Base-by-base conservation (phyloP, 257 asterid species). In the Hygrophila difformis region DNA sequence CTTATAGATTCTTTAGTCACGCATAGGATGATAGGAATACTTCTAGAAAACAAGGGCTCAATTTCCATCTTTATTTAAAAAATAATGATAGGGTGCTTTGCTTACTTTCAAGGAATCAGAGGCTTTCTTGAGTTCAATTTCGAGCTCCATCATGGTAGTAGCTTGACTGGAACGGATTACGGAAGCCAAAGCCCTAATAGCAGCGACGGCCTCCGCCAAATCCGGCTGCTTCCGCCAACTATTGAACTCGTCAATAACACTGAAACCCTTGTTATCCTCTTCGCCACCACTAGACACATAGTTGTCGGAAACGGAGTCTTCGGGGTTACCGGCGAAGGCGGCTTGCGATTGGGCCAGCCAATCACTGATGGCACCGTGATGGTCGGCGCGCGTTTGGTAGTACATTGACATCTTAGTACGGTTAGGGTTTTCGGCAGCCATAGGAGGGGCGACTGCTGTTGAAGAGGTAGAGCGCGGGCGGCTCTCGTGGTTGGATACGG, bases 121-220 rank as follows among this genome's bases (percentile, higher is more conserved):
- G 6, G 94, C 94, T 36, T 76, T 85, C 38, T 77, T 88, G 2
- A 89, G 93, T 81, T 82, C 97, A 65, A 79, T 75, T 55, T 89
- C 94, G 15, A 85, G 93, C 67, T 82, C 96, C 96, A 89, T 89
- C 91, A 79, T 79, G 1, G 97, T 89, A 1, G 81, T 77, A 38
- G 97, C 97, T 36, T 79, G 78, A 51, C 85, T 85, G 2, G 91
- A 77, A 9, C 93, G 69, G 60, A 89, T 85, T 36, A 79, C 87
- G 36, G 93, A 89, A 12, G 96, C 96, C 77, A 89, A 70, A 54
- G 97, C 87, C 83, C 91, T 77, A 53, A 82, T 89, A 5, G 94
- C 97, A 0, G 97, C 97, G 54, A 89, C 97, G 12, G 97, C 96
- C 73, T 89, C 97, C 29, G 96, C 97, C 78, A 89, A 67, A 20